Base-by-base conservation (phyloP, 768 basidiomycete genomes). In the Leccinum uliginosum region DNA sequence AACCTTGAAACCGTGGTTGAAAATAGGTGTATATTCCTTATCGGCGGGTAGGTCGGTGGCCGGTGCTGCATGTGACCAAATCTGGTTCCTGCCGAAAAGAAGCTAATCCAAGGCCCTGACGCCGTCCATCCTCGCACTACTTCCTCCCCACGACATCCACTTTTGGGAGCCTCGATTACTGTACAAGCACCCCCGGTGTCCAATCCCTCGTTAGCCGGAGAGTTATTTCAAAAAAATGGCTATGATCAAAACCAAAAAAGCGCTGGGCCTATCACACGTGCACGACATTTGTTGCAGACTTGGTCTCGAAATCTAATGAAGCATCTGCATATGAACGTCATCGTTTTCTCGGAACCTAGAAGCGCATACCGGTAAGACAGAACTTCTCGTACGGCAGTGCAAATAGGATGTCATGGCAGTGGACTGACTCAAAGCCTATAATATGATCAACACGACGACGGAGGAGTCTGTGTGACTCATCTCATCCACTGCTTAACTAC, bases 341-440 rank as follows among this genome's bases (percentile, higher is more conserved):
- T 50, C 11, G 6, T 17, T 6, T 0, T 19, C 12, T 47, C 52
- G 44, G 59, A 14, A 54, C 47, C 40, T 27, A 15, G 21, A 24
- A 7, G 6, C 8, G 38, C 32, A 50, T 19, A 27, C 52, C 14
- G 56, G 50, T 15, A 32, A 7, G 30, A 15, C 35, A 52, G 45
- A 50, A 47, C 46, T 35, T 30, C 24, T 23, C 3, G 27, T 40
- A 40, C 24, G 43, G 56, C 54, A 55, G n/a, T 54, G 43, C 27
- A 43, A 48, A 49, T 48, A 15, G 34, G 11, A 34, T 19, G 11
- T 7, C 9, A 58, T 50, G 52, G 65, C 47, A 23, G 47, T 48
- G 54, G 44, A 29, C 54, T 6, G 17, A 11, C 15, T 26, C 29
- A 12, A 50, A 43, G 10, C 24, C 14, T 66, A 66, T 68, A 68